A percentile compares a stretch with the other conserved stretches of the same genome.
Conservation (phyloP, 306 rosid species). For the Inga leiocalycina region DNA sequence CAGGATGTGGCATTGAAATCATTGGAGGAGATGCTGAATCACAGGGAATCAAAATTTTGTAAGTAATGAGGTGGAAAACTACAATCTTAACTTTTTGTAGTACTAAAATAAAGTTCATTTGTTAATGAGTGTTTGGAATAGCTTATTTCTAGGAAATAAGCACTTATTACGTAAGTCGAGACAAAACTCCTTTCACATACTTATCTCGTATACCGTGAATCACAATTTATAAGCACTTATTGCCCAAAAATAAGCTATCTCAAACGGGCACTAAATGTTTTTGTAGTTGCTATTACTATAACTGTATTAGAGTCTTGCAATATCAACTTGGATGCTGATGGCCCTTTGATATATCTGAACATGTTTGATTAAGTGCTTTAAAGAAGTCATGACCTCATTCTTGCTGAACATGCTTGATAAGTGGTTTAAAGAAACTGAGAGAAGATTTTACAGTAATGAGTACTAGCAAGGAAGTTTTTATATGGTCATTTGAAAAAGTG, state of each 20-base stretch:
- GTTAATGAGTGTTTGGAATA: background rate
- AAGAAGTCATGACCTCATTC: background rate
- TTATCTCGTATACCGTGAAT: too few relatives aligned
- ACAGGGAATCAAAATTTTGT: constrained; percentile 41
- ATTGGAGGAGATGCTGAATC: constrained; percentile 37
- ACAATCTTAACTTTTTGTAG: constrained; percentile 1
- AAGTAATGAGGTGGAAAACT: constrained; percentile 18
- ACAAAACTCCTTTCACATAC: too few relatives aligned
- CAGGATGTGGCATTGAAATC: constrained; percentile 55
- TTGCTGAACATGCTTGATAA: background rate
- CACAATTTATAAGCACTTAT: too few relatives aligned
- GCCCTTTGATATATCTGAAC: background rate
- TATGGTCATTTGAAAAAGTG: background rate
- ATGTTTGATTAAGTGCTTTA: background rate
- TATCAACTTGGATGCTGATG: background rate
- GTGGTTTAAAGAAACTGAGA: background rate
- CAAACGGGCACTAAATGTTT: background rate
- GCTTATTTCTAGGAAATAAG: too few relatives aligned
- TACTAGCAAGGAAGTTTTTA: background rate
- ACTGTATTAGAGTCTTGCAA: background rate
- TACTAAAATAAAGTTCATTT: background rate
- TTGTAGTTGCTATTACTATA: background rate
- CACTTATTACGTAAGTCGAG: too few relatives aligned
- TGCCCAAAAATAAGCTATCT: too few relatives aligned
- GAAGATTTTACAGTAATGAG: background rate